phyloP scores from a whole-genome alignment of 2,329 filamentous ascomycete genomes.

The Colletotrichum sp. region DNA sequence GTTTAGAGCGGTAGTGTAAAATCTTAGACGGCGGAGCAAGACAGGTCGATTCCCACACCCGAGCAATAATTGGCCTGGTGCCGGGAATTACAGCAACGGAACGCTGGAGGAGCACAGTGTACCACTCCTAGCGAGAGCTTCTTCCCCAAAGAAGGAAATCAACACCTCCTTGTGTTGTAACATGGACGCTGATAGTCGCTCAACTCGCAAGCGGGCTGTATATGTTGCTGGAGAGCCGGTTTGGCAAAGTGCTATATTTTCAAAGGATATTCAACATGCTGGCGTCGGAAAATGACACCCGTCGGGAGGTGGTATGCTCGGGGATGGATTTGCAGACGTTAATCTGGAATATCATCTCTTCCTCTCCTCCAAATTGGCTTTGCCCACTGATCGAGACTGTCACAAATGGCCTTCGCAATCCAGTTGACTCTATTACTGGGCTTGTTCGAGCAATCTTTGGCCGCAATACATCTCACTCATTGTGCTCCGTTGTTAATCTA shows the following conservation, averaged over 20 bases:
- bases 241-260: slow-evolving; percentile 13
- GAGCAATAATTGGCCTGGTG: not conserved
- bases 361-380: not conserved
- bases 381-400: not conserved
- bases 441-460: not conserved
- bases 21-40: not conserved
- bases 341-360: not conserved
- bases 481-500: not conserved
- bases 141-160: not conserved
- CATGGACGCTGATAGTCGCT: not conserved
- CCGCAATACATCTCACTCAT: not conserved
- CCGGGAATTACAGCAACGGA: not conserved
- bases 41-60: not conserved
- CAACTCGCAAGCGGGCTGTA: not conserved
- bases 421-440: not conserved
- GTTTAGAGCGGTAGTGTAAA: slow-evolving; percentile 19
- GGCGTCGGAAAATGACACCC: slow-evolving; percentile 12
- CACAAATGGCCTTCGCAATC: not conserved
- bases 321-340: not conserved
- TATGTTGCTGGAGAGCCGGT: not conserved
- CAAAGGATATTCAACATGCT: slow-evolving; percentile 13
- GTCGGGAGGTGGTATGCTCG: slow-evolving; percentile 1
- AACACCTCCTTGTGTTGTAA: not conserved
- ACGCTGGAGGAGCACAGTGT: not conserved
- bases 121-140: not conserved